A percentile compares a stretch with the other conserved stretches of the same genome.
These are phyloP conservation scores for Peronospora farinosa DNA, from an alignment of 352 stramenopile genomes.

Conservation along the genomic window DNA sequence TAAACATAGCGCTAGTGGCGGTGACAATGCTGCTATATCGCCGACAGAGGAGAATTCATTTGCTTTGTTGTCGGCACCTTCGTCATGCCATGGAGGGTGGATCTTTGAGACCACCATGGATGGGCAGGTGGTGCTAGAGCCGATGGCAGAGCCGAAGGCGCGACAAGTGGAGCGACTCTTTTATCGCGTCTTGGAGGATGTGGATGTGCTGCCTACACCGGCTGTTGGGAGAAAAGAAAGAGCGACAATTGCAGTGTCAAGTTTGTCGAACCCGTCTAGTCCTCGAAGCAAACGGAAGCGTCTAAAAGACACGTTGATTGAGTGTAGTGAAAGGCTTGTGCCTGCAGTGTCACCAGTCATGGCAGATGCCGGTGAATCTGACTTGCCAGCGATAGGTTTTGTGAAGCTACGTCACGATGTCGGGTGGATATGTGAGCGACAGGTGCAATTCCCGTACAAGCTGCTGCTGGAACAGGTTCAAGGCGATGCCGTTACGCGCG, in stretches of 20 bases:
- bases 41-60: slow-evolving; percentile 13
- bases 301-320: slow-evolving; percentile 61
- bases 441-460: slow-evolving; percentile 39
- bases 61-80: slow-evolving; percentile 16
- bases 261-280: slow-evolving; percentile 17
- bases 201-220: slow-evolving; percentile 59
- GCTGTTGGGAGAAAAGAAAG: slow-evolving; percentile 6
- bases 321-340: slow-evolving; percentile 75
- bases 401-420: slow-evolving; percentile 78
- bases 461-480: slow-evolving; percentile 64
- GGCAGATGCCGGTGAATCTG: slow-evolving; percentile 7
- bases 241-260: slow-evolving; percentile 6
- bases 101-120: slow-evolving; percentile 86
- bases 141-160: slow-evolving; percentile 47
- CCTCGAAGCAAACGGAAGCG: slow-evolving; percentile 46
- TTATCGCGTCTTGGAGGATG: slow-evolving; percentile 67
- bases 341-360: slow-evolving; percentile 20
- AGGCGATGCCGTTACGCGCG: slow-evolving; percentile 56
- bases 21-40: slow-evolving; percentile 5
- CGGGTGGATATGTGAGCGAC: slow-evolving; percentile 72
- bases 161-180: slow-evolving; percentile 74
- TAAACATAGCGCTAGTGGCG: slow-evolving; percentile 16
- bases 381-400: slow-evolving; percentile 49
- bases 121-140: slow-evolving; percentile 67
- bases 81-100: slow-evolving; percentile 64